A percentile compares a stretch with the other conserved stretches of the same genome.
Conservation (phyloP, 2,329 filamentous ascomycete genomes). For the Sporothrix schenckii region DNA sequence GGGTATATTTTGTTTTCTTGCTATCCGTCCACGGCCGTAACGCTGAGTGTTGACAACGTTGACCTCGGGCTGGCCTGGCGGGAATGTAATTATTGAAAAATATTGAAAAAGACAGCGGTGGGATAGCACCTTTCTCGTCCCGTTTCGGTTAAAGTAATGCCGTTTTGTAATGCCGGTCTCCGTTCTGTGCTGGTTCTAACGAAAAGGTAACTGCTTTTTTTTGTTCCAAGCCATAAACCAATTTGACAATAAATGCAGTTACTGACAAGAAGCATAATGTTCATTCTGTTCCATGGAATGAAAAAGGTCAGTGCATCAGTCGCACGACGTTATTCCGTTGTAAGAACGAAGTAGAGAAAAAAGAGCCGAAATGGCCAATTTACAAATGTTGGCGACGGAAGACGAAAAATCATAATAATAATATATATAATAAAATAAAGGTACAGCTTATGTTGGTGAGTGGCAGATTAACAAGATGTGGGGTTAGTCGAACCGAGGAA, state of each 20-base stretch:
- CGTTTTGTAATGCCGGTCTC: background rate
- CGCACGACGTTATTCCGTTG: background rate
- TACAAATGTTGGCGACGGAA: background rate
- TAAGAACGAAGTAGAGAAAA: background rate
- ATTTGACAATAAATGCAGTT: too few relatives aligned
- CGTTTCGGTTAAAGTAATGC: slow-evolving; percentile 8
- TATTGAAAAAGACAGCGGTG: background rate
- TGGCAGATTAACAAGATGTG: slow-evolving; percentile 24
- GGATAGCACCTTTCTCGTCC: background rate
- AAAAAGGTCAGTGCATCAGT: background rate
- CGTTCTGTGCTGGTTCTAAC: background rate
- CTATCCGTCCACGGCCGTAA: slow-evolving; percentile 8
- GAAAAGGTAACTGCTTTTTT: too few relatives aligned
- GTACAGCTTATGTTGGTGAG: background rate
- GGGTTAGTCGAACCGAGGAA: background rate
- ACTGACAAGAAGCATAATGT: background rate
- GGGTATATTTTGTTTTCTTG: too few relatives aligned
- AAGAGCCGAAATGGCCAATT: background rate
- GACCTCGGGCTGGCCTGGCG: background rate
- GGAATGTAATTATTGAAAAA: background rate
- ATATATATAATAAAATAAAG: background rate
- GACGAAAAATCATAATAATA: background rate
- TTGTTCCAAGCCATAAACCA: background rate
- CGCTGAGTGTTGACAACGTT: background rate
- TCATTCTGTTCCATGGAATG: background rate